Percentiles rank a stretch among this genome's conserved stretches.
phyloP scores from a whole-genome alignment of 2,329 filamentous ascomycete genomes.

The Akanthomyces lecanii region DNA sequence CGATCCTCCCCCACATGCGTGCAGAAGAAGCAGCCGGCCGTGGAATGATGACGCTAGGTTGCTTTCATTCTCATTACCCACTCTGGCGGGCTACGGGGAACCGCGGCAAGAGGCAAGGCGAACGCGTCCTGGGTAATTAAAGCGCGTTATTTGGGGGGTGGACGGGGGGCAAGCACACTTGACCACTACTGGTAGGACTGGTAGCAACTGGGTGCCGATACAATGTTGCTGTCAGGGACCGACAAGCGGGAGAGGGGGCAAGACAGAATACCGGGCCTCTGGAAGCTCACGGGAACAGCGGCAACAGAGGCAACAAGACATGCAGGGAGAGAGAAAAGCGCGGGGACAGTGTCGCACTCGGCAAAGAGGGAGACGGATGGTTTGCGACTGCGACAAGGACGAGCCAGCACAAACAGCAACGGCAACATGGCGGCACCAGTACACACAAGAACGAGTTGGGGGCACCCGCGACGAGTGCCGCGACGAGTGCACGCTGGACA shows the following conservation, averaged over 20 bases:
- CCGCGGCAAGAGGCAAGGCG: neutral
- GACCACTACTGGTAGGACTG: neutral
- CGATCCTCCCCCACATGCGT: constrained; percentile 6
- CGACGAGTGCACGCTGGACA: neutral
- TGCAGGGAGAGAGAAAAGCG: neutral
- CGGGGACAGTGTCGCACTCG: neutral
- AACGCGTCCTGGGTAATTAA: neutral
- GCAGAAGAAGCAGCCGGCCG: neutral
- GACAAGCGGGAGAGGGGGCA: neutral
- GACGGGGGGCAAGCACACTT: neutral
- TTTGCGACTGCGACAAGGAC: neutral
- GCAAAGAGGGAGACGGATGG: neutral
- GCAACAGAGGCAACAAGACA: neutral
- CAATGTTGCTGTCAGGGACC: neutral
- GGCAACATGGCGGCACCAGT: neutral
- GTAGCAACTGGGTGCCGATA: neutral
- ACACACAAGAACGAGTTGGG: neutral
- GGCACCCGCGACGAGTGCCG: no score
- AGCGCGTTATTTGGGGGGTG: neutral
- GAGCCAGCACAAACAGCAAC: no score
- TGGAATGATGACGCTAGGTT: neutral
- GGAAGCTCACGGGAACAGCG: neutral
- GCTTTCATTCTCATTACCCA: neutral
- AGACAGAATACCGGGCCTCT: neutral
- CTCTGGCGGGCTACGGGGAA: neutral